These are phyloP conservation scores for Puccinia horiana DNA, from an alignment of 1,284 basidiomycete genomes.

Conservation along the genomic window DNA sequence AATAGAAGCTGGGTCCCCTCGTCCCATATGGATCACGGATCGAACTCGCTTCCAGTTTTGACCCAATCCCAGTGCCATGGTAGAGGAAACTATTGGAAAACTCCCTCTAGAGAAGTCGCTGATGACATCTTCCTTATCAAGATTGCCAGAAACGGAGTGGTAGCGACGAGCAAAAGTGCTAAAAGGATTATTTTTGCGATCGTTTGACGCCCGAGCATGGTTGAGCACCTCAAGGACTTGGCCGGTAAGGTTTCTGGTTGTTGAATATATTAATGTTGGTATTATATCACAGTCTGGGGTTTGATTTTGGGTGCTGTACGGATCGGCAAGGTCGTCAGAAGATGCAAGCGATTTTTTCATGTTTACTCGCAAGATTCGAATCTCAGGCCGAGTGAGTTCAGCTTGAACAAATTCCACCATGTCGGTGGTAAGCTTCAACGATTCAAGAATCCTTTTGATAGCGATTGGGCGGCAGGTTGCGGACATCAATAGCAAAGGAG, in stretches of 20 bases:
- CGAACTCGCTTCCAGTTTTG: no score
- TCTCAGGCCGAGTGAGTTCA: no score
- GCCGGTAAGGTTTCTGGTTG: not conserved
- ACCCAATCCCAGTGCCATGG: no score
- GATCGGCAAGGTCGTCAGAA: not conserved
- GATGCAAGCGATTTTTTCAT: not conserved
- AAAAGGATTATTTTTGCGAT: not conserved
- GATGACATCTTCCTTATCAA: not conserved
- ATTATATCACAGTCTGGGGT: not conserved
- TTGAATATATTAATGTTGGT: constrained; percentile 9
- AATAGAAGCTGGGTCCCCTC: no score
- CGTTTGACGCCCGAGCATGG: not conserved
- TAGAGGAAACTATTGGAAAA: no score
- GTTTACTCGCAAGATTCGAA: not conserved
- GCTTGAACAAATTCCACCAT: not conserved
- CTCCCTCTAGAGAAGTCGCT: no score
- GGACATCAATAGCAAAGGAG: not conserved
- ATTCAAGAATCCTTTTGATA: not conserved
- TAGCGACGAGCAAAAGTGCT: not conserved
- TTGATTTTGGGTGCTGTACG: not conserved
- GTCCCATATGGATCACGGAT: no score
- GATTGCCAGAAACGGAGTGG: not conserved
- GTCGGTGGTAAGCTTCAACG: not conserved
- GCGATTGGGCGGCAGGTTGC: not conserved
- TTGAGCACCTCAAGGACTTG: not conserved